Evolutionary conservation across 2,329 filamentous ascomycete genomes (phyloP), one percentile per base, ranked within the genome.

Genomic region (Cladobotryum protrusum): DNA sequence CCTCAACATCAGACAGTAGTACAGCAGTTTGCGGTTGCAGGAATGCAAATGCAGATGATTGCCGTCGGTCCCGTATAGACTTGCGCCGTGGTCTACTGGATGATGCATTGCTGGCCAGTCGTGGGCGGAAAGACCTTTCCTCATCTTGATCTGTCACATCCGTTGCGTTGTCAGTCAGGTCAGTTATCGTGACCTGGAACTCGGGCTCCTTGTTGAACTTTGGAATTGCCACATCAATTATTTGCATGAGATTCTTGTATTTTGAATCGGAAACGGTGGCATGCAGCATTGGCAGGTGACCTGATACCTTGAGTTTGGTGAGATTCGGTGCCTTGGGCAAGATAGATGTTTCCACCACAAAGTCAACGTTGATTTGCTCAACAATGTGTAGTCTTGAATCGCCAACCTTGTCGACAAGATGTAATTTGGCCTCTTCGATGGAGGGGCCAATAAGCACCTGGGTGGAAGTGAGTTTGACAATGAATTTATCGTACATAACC

Each of bases 401-500:
- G 6, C 86, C 80, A 20, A 85, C 81, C 54, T 81, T 79, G 24
- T 82, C 76, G 12, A 79, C 78, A 3, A 99, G 75, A 59, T 96
- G 89, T 4, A 83, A 78, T 63, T 92, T 93, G 0, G 95, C 93
- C 56, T 89, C 87, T 48, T 95, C 86, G 43, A 99, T 89, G 0
- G 92, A 95, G 1, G 91, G 90, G 0, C 93, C 93, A 55, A 99
- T 96, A 41, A 99, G 78, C 15, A 99, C 83, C 67, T 99, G 93
- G 0, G 93, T 99, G 0, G 92, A 95, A 17, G 95, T 86, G 24
- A 99, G 76, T 63, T 95, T 95, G 59, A 99, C 81, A 39, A 89
- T 75, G 66, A 99, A 99, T 49, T 90, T 93, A 75, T 99, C 93
- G 63, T 99, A 99, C 87, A 99, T 95, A 59, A 96, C 76, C 14